A percentile compares a stretch with the other conserved stretches of the same genome.
These are phyloP conservation scores for Alectoria sarmentosa DNA, from an alignment of 495 filamentous ascomycete genomes.

Conservation along the genomic window DNA sequence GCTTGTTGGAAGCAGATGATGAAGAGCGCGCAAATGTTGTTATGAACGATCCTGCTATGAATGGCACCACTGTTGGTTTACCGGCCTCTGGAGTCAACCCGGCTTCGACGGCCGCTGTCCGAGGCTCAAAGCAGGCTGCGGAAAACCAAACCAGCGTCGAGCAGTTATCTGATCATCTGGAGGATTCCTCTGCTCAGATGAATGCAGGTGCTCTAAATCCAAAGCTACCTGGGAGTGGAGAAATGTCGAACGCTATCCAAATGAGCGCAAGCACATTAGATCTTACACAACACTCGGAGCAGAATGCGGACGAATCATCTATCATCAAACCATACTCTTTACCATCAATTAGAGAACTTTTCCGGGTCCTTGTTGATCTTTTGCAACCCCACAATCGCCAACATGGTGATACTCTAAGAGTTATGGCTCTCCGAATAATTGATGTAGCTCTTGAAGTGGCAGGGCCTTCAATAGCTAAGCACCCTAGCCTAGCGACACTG, in stretches of 20 bases:
- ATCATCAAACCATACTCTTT: slow-evolving; percentile 79
- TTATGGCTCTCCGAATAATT: slow-evolving; percentile 95
- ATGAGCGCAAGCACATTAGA: slow-evolving; percentile 21
- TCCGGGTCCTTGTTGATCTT: slow-evolving; percentile 90
- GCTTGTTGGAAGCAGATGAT: slow-evolving; percentile 47
- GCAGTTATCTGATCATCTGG: background rate
- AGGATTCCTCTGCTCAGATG: background rate
- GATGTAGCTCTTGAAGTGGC: slow-evolving; percentile 97
- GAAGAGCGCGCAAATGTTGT: slow-evolving; percentile 56
- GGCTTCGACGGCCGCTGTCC: slow-evolving; percentile 5
- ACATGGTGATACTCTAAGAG: slow-evolving; percentile 88
- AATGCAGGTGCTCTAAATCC: background rate
- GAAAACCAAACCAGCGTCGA: slow-evolving; percentile 2
- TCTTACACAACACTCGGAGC: slow-evolving; percentile 21
- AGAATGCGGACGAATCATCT: slow-evolving; percentile 31
- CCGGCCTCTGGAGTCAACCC: slow-evolving; percentile 12
- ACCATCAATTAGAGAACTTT: slow-evolving; percentile 87
- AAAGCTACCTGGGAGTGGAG: slow-evolving; percentile 4
- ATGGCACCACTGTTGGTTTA: slow-evolving; percentile 52
- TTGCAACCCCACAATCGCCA: slow-evolving; percentile 87
- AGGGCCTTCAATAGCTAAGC: slow-evolving; percentile 89
- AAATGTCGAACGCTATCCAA: slow-evolving; percentile 2
- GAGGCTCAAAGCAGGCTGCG: slow-evolving; percentile 3
- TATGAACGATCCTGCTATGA: slow-evolving; percentile 85
- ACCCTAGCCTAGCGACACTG: slow-evolving; percentile 78